A percentile compares a stretch with the other conserved stretches of the same genome.
Conservation (phyloP, 139 green algal species). For the Chlamydomonas sp. region DNA sequence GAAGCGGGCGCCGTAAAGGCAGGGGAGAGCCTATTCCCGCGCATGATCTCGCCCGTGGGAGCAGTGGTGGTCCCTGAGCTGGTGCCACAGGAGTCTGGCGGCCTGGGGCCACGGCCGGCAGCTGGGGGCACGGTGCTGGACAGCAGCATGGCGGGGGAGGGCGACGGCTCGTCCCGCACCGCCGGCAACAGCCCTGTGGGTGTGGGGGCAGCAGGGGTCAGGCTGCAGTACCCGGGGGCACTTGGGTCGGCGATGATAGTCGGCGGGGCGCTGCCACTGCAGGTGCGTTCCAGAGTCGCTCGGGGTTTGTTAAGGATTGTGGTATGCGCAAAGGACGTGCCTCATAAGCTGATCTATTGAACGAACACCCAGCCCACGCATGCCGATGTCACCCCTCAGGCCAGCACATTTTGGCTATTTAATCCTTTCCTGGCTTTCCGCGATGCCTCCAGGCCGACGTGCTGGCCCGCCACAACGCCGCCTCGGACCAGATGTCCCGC, state of each 20-base stretch:
- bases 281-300: neutral
- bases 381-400: too few species aligned
- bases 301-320: neutral
- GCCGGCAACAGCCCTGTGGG: too few species aligned
- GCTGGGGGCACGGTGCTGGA: neutral
- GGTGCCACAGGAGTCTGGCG: neutral
- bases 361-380: neutral
- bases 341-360: neutral
- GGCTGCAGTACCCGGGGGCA: too few species aligned
- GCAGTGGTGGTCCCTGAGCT: too few species aligned
- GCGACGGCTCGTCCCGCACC: too few species aligned
- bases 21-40: neutral
- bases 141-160: neutral
- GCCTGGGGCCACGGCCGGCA: neutral
- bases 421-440: neutral
- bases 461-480: slow-evolving; percentile 18
- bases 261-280: neutral
- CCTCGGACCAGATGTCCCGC: neutral
- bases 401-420: neutral
- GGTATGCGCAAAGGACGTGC: neutral
- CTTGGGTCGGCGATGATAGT: neutral
- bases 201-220: neutral
- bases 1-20: neutral
- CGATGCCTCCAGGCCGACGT: neutral
- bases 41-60: neutral